Percentiles rank a stretch among this genome's conserved stretches.
Conservation (phyloP, 306 rosid genomes). For the Quercus agrifolia region DNA sequence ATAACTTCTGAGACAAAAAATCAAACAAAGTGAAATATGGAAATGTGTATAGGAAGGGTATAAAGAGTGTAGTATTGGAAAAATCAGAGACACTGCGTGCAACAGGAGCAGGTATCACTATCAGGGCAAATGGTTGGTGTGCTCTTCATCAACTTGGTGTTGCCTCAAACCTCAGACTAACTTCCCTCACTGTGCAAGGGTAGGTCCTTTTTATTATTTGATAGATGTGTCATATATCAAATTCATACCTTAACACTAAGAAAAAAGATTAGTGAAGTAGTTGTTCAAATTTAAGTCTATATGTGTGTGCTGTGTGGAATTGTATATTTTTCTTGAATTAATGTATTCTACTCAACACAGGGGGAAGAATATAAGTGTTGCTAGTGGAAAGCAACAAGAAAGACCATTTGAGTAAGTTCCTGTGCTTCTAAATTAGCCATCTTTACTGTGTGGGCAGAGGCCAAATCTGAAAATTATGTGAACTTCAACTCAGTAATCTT, state of each 20-base stretch:
- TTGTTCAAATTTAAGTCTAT: no score
- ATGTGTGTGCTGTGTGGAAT: no score
- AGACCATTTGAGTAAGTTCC: conserved; percentile 1
- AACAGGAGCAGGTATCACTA: conserved; percentile 37
- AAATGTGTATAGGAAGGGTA: conserved; percentile 31
- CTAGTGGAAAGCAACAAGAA: conserved; percentile 12
- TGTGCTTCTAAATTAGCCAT: no score
- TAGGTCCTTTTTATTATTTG: background rate
- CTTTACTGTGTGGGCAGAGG: no score
- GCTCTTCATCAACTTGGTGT: conserved; percentile 57
- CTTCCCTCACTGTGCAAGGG: conserved; percentile 39
- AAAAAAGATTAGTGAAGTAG: no score
- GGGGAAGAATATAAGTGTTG: conserved; percentile 3
- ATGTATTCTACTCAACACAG: background rate
- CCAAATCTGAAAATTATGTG: no score
- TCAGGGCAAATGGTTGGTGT: conserved; percentile 56
- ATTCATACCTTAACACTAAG: no score
- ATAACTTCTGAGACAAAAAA: no score
- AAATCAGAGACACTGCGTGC: conserved; percentile 42
- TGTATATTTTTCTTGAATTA: no score
- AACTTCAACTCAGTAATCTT: no score
- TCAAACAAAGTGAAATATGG: background rate
- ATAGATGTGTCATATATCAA: no score
- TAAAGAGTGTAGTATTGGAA: conserved; percentile 48
- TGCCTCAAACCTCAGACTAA: conserved; percentile 39